Evolutionary conservation across 2,329 filamentous ascomycete genomes (phyloP).

Genomic region (Aspergillus texensis): DNA sequence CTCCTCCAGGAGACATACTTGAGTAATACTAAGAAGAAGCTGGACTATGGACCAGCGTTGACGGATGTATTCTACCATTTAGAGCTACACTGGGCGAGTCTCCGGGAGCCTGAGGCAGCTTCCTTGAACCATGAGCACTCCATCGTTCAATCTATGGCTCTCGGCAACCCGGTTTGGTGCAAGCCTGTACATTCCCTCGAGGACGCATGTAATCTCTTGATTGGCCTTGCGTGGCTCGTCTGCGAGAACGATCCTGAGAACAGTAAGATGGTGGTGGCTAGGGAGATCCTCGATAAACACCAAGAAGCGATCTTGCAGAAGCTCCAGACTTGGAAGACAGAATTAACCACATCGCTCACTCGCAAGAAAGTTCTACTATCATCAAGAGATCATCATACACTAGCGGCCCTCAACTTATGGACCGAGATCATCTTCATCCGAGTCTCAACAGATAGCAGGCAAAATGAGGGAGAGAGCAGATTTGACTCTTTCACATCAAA

Average conservation of each 20-base stretch:
- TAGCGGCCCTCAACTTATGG: background rate
- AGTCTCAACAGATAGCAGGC: background rate
- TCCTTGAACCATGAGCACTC: background rate
- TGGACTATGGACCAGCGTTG: background rate
- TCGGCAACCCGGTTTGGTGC: background rate
- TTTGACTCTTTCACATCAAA: background rate
- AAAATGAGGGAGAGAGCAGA: background rate
- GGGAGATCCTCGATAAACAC: background rate
- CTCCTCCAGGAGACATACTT: background rate
- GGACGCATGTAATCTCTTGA: background rate
- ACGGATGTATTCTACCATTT: constrained; percentile 13
- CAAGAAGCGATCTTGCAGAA: background rate
- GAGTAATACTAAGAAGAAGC: background rate
- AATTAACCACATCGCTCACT: background rate
- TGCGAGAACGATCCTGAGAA: background rate
- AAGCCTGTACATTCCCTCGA: background rate
- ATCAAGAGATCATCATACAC: background rate
- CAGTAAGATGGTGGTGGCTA: background rate
- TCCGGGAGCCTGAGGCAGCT: constrained; percentile 7
- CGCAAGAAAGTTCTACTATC: background rate
- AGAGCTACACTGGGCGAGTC: constrained; percentile 15
- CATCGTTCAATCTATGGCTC: background rate
- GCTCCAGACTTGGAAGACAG: background rate
- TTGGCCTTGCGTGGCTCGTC: background rate
- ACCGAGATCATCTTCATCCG: background rate